phyloP scores from a whole-genome alignment of 2,329 filamentous ascomycete species.

The Akanthomyces dipterigenus region DNA sequence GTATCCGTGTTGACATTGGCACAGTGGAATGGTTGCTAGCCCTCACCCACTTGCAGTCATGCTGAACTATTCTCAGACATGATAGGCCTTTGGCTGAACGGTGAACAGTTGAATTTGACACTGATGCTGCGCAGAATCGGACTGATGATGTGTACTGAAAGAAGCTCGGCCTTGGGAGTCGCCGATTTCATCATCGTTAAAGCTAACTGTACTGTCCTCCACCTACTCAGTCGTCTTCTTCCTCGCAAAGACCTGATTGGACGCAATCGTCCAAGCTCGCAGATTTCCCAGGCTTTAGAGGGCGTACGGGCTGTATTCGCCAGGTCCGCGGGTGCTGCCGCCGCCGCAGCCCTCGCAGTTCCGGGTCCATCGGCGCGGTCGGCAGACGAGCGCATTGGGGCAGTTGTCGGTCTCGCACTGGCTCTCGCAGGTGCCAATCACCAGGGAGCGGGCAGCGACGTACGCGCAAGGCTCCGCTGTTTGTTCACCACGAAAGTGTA shows the following conservation, averaged over 20 bases:
- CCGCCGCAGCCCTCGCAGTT: constrained; percentile 7
- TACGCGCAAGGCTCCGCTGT: constrained; percentile 8
- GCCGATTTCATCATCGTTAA: not conserved
- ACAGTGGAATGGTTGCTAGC: no score
- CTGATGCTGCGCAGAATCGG: not conserved
- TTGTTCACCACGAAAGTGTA: not conserved
- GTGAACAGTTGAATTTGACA: not conserved
- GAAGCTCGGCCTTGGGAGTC: not conserved
- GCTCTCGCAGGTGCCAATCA: constrained; percentile 8
- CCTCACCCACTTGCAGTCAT: no score
- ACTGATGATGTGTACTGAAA: not conserved
- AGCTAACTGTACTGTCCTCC: not conserved
- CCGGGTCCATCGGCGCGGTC: constrained; percentile 3
- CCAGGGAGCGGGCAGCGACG: constrained; percentile 3
- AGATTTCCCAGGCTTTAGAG: not conserved
- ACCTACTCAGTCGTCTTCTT: not conserved
- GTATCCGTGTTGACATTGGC: no score
- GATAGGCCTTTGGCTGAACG: no score
- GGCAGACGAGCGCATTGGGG: constrained; percentile 1
- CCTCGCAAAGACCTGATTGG: not conserved
- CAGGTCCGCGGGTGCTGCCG: not conserved
- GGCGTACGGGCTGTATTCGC: constrained; percentile 1
- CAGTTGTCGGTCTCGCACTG: constrained; percentile 6
- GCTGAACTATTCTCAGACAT: no score
- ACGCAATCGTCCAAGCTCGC: no score